Evolutionary conservation across 2,329 filamentous ascomycete species (phyloP).

Genomic region (Colletotrichum sp.): DNA sequence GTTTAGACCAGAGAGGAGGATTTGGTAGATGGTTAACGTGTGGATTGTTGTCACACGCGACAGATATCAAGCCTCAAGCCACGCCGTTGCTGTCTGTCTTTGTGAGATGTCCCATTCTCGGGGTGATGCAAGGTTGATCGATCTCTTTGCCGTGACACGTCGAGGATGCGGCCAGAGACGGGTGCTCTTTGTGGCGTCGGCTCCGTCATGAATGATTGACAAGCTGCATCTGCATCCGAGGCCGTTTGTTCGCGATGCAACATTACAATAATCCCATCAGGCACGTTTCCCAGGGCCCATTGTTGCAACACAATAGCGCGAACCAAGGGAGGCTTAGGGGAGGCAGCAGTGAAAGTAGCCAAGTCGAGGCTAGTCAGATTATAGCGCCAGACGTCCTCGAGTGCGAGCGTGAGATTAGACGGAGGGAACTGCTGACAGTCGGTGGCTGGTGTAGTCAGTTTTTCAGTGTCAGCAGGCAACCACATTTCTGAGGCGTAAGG

Average conservation of each 20-base stretch:
- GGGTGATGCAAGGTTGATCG: not conserved
- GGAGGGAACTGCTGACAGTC: not conserved
- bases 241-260: not conserved
- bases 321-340: not conserved
- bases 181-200: not conserved
- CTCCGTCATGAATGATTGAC: not conserved
- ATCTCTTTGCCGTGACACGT: not conserved
- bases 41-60: not conserved
- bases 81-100: not conserved
- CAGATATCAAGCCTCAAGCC: not conserved
- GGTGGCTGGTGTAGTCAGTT: not conserved
- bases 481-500: not conserved
- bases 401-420: not conserved
- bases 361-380: not conserved
- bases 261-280: not conserved
- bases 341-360: not conserved
- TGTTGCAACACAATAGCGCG: not conserved
- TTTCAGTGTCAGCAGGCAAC: not conserved
- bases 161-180: accelerated
- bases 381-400: not conserved
- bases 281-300: not conserved
- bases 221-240: not conserved
- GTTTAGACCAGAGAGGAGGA: not conserved
- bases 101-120: not conserved
- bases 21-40: accelerated